Percentiles rank a stretch among this genome's conserved stretches.
Conservation (phyloP, 306 rosid species). For the Urtica urens region DNA sequence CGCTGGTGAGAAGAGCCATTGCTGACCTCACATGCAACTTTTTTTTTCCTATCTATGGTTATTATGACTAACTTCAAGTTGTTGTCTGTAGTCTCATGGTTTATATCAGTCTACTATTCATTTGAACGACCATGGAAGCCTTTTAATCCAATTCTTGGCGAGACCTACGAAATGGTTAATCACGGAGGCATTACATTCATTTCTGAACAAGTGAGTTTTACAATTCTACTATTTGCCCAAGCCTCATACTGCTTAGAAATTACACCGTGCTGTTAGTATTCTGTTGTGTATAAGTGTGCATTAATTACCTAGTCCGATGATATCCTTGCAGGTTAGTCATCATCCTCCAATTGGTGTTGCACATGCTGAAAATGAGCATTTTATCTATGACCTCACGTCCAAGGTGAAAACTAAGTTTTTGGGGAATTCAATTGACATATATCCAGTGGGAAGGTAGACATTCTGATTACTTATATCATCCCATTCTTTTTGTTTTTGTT, state of each 20-base stretch:
- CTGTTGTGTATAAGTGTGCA: not conserved
- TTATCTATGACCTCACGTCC: constrained; percentile 72
- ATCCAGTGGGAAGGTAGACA: constrained; percentile 87
- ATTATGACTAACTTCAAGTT: not conserved
- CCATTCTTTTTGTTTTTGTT: no score
- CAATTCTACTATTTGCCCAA: not conserved
- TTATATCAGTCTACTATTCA: constrained; percentile 78
- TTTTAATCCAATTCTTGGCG: constrained; percentile 93
- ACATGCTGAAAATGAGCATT: constrained; percentile 84
- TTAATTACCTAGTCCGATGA: not conserved
- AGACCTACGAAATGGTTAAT: constrained; percentile 76
- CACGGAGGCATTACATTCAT: constrained; percentile 61
- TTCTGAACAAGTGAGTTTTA: constrained; percentile 66
- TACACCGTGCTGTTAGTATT: not conserved
- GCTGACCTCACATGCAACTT: not conserved
- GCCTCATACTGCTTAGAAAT: no score
- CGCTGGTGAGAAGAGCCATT: constrained; percentile 42
- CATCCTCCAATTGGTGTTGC: constrained; percentile 97
- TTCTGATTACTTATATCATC: no score
- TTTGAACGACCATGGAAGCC: constrained; percentile 94
- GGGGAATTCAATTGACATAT: constrained; percentile 79
- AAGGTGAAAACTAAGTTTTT: constrained; percentile 83
- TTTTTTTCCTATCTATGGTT: not conserved
- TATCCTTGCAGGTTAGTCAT: constrained; percentile 68
- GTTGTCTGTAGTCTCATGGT: constrained; percentile 67